Base-by-base conservation (phyloP, 768 basidiomycete species). In the Cystobasidium ongulense region DNA sequence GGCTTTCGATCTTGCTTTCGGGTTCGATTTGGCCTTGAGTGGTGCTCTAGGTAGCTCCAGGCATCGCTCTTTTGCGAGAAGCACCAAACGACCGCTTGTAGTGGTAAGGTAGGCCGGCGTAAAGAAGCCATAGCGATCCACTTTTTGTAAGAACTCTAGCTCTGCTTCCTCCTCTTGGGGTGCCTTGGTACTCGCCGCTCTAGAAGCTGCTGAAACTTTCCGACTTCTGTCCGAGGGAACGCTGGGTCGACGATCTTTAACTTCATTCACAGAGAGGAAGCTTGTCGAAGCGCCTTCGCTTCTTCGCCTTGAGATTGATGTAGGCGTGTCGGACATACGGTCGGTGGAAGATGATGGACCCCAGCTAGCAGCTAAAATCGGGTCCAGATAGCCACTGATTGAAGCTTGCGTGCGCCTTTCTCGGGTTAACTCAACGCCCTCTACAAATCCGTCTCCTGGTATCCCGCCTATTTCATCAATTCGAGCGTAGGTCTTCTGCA, bases 111-210 rank as follows among this genome's bases (percentile, higher is more conserved):
- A 67, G 2, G 65, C 27, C 3, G 65, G 65, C 41, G 27, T 50
- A 25, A 67, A 67, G 65, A 67, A 67, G 23, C 65, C 65, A 31
- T 67, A 67, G 17, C 65, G 27, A 25, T 67, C 65, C 17, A 67
- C 65, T 43, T 38, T 25, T 23, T 67, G 23, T 5, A 67, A 29
- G 3, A 67, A 29, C n/a, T 53, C 8, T 1, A 50, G 50, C 27
- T 67, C 65, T 10, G 43, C 23, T 50, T 67, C 41, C 27, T 67
- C 65, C 31, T 67, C 65, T 7, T 52, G 29, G 15, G 57, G 5
- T 21, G 57, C 57, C 15, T 61, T 38, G 7, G 57, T 61, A 61
- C 29, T 31, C 8, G 57, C 35, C 23, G 31, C 63, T 33, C 41
- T 64, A 17, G 63, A 38, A 35, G 63, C 36, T 3, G 31, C 59